Conservation (phyloP, 2,329 filamentous ascomycete species). For the Penicillium sp. region DNA sequence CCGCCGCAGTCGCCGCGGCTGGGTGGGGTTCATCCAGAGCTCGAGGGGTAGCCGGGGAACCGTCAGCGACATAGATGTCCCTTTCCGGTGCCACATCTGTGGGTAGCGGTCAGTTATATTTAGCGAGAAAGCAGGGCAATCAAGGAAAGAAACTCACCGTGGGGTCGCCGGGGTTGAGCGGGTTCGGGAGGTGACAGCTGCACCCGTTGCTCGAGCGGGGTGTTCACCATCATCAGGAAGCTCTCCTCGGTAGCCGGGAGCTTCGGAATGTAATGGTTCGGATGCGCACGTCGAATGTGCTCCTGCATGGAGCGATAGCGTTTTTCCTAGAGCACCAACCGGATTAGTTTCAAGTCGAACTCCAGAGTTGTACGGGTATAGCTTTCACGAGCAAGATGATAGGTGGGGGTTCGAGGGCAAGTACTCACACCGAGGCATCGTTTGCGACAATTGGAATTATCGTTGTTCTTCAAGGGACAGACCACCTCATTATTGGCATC, state of each 20-base stretch:
- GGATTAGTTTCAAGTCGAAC: slow-evolving; percentile 13
- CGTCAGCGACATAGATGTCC: slow-evolving; percentile 67
- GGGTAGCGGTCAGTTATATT: slow-evolving; percentile 29
- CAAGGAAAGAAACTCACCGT: slow-evolving; percentile 35
- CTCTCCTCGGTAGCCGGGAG: slow-evolving; percentile 97
- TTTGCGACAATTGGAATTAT: slow-evolving; percentile 96
- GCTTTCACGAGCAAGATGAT: slow-evolving; percentile 6
- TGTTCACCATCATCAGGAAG: slow-evolving; percentile 94
- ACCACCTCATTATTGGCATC: slow-evolving; percentile 95
- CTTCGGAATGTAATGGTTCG: slow-evolving; percentile 96
- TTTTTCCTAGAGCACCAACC: slow-evolving; percentile 67
- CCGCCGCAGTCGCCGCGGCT: slow-evolving; percentile 75
- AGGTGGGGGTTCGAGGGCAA: slow-evolving; percentile 13
- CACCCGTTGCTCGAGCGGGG: slow-evolving; percentile 72
- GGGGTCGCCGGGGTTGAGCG: slow-evolving; percentile 35
- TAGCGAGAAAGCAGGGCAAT: neutral
- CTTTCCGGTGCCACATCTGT: slow-evolving; percentile 59
- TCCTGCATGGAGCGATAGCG: slow-evolving; percentile 98
- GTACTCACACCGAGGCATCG: slow-evolving; percentile 93
- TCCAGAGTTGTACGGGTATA: slow-evolving; percentile 7
- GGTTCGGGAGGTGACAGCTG: slow-evolving; percentile 51
- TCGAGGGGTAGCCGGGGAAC: slow-evolving; percentile 67
- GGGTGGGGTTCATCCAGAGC: slow-evolving; percentile 67
- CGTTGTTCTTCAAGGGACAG: slow-evolving; percentile 91
- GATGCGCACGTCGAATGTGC: slow-evolving; percentile 95